Evolutionary conservation across 495 filamentous ascomycete species (phyloP).

Genomic region (Cercophora samala): DNA sequence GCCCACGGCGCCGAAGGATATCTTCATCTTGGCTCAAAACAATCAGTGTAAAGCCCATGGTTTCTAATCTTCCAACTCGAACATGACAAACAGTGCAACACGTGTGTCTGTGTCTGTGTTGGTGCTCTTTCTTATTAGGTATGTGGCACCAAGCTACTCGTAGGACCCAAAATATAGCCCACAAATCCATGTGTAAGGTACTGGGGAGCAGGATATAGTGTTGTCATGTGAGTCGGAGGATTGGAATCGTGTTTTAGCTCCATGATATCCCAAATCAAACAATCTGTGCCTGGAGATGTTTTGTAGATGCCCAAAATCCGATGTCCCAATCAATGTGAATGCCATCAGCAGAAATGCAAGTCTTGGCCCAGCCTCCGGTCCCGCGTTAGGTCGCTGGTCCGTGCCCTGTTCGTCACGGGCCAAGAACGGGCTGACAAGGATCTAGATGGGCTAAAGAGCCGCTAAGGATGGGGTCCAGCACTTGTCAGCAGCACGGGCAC

Average conservation of each 20-base stretch:
- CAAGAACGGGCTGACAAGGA: neutral
- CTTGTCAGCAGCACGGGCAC: neutral
- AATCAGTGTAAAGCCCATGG: neutral
- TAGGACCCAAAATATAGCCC: neutral
- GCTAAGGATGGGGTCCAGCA: neutral
- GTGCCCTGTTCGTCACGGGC: neutral
- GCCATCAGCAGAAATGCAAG: neutral
- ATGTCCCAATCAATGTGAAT: neutral
- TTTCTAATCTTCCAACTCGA: neutral
- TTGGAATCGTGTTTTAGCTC: too few species aligned
- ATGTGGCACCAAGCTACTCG: neutral
- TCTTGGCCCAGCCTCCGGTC: neutral
- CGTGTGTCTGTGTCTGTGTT: neutral
- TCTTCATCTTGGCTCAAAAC: neutral
- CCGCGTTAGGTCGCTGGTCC: neutral
- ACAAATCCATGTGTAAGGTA: neutral
- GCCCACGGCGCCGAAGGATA: neutral
- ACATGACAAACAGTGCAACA: neutral
- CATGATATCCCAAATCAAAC: too few species aligned
- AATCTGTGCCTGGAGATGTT: too few species aligned
- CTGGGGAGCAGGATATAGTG: too few species aligned
- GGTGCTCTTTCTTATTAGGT: neutral
- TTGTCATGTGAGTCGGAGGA: too few species aligned
- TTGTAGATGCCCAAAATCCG: neutral
- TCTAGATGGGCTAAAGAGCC: slow-evolving; percentile 4